Percentiles rank a stretch among this genome's conserved stretches.
Conservation (phyloP, 2,329 filamentous ascomycete genomes). For the Calycina herbarum region DNA sequence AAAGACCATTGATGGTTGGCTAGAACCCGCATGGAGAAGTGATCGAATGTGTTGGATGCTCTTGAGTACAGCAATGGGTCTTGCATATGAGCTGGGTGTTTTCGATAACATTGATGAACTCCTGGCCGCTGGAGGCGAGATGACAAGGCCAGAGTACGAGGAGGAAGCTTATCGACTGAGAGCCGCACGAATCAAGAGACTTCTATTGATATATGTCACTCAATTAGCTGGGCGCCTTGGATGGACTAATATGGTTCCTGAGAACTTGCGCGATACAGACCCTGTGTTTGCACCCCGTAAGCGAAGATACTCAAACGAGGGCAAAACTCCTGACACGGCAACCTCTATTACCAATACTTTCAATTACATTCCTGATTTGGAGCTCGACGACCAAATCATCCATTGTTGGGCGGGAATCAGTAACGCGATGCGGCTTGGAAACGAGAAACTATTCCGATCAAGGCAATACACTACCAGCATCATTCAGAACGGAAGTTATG, state of each 20-base stretch:
- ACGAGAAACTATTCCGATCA: constrained; percentile 84
- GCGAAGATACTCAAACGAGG: constrained; percentile 47
- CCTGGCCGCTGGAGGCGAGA: constrained; percentile 57
- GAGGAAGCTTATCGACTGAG: constrained; percentile 77
- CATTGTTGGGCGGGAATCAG: constrained; percentile 95
- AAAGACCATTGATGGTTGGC: constrained; percentile 88
- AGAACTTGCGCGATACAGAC: constrained; percentile 59
- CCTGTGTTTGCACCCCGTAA: constrained; percentile 51
- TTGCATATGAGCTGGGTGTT: constrained; percentile 91
- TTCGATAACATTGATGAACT: constrained; percentile 86
- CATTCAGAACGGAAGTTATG: constrained; percentile 83
- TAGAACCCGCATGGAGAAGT: constrained; percentile 92
- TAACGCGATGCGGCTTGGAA: constrained; percentile 86
- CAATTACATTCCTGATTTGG: constrained; percentile 66
- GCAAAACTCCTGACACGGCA: constrained; percentile 61
- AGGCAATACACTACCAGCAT: constrained; percentile 85
- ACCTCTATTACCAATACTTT: constrained; percentile 57
- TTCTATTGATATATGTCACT: constrained; percentile 87
- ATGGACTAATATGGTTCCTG: constrained; percentile 90
- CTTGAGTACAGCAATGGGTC: constrained; percentile 82
- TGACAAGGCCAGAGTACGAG: constrained; percentile 65
- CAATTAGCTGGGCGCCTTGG: constrained; percentile 92
- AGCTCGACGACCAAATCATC: constrained; percentile 68
- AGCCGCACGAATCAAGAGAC: constrained; percentile 76
- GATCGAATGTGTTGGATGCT: constrained; percentile 99